A percentile compares a stretch with the other conserved stretches of the same genome.
Conservation (phyloP, 1,139 yeast species). For the Taphrina confusa region DNA sequence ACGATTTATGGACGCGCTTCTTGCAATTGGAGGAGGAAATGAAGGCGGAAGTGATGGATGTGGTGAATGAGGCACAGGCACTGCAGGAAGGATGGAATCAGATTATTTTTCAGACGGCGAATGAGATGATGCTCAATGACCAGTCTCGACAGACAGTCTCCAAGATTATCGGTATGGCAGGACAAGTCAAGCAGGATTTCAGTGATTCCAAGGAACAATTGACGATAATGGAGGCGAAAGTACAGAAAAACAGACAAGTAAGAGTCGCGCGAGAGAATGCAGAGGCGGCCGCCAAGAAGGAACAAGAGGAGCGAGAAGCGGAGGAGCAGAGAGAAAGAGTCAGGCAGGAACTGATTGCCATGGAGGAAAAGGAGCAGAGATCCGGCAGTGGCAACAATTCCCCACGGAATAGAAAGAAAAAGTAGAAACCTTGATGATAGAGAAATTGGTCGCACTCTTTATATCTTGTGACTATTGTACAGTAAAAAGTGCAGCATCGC, state of each 20-base stretch:
- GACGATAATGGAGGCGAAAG: slow-evolving; percentile 6
- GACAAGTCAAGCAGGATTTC: slow-evolving; percentile 15
- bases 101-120: slow-evolving; percentile 72
- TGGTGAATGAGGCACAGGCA: slow-evolving; percentile 73
- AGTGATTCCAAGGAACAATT: slow-evolving; percentile 6
- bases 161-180: slow-evolving; percentile 34
- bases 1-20: slow-evolving; percentile 78
- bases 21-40: slow-evolving; percentile 74
- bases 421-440: slow-evolving; percentile 16
- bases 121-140: slow-evolving; percentile 56
- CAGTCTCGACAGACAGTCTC: slow-evolving; percentile 24
- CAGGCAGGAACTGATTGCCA: slow-evolving; percentile 20
- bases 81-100: slow-evolving; percentile 80
- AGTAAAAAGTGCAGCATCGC: no score
- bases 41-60: slow-evolving; percentile 75
- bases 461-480: background rate
- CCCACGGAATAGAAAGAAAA: slow-evolving; percentile 11
- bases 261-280: slow-evolving; percentile 9
- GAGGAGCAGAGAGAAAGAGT: slow-evolving; percentile 22
- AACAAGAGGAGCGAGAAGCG: slow-evolving; percentile 1
- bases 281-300: background rate
- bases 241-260: slow-evolving; percentile 4
- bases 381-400: slow-evolving; percentile 5
- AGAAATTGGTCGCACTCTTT: no score
- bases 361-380: slow-evolving; percentile 18